Conservation (phyloP, 345 rosid genomes). For the Schrenkiella parvula region DNA sequence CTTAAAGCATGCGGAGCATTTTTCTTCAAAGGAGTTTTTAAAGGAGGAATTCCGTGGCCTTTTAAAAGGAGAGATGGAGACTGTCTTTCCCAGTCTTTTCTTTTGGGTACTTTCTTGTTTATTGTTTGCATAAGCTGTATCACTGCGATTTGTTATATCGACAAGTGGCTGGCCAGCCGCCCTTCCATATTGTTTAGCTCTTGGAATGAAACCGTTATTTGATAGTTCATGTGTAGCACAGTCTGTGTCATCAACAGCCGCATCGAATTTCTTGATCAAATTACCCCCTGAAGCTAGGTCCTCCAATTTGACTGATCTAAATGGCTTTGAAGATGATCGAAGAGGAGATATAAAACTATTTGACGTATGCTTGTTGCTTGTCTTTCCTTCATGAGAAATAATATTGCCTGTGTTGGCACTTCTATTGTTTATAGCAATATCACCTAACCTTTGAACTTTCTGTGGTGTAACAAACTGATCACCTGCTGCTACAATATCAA, state of each 20-base stretch:
- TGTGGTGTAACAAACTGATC: constrained; percentile 35
- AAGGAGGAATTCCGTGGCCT: constrained; percentile 70
- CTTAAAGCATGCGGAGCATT: constrained; percentile 35
- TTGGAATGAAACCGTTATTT: constrained; percentile 27
- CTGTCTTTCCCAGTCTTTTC: constrained; percentile 48
- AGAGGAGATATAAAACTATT: constrained; percentile 61
- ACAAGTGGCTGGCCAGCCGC: constrained; percentile 44
- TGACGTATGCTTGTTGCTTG: constrained; percentile 39
- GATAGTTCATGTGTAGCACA: constrained; percentile 27
- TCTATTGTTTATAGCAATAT: constrained; percentile 40
- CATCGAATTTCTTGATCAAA: constrained; percentile 74
- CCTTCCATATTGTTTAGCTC: constrained; percentile 35
- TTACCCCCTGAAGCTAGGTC: constrained; percentile 42
- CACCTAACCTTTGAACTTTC: constrained; percentile 31
- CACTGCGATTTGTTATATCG: constrained; percentile 60
- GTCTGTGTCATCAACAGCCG: constrained; percentile 43
- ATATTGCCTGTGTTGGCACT: constrained; percentile 30
- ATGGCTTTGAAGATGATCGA: constrained; percentile 43
- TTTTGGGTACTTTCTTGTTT: constrained; percentile 40
- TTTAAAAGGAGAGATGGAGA: constrained; percentile 65
- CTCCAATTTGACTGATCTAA: constrained; percentile 32
- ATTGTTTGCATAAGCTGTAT: constrained; percentile 27
- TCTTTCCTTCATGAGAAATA: constrained; percentile 36
- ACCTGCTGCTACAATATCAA: constrained; percentile 39
- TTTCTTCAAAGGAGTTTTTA: constrained; percentile 53